Evolutionary conservation across 768 basidiomycete genomes (phyloP).

Genomic region (Asterophora parasitica): DNA sequence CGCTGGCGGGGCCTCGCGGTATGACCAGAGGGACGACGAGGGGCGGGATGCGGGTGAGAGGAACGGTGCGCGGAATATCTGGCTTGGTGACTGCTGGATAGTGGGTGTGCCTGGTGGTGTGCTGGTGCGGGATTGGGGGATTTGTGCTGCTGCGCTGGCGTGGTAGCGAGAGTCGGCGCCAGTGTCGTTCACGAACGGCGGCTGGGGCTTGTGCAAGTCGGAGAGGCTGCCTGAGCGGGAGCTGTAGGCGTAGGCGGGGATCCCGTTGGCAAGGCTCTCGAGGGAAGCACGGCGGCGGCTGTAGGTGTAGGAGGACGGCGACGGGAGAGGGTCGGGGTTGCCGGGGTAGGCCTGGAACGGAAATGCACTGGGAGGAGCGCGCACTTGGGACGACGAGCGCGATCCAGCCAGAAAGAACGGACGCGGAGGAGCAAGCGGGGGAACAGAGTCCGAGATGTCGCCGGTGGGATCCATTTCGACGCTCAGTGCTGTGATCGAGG

Average conservation of each 20-base stretch:
- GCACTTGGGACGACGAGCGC: conserved; percentile 9
- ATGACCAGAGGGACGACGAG: conserved; percentile 55
- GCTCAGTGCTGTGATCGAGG: too few species aligned
- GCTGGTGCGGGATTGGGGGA: conserved; percentile 33
- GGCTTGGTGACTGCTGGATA: too few species aligned
- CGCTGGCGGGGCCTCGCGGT: conserved; percentile 38
- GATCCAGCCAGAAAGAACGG: conserved; percentile 23
- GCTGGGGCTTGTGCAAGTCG: conserved; percentile 31
- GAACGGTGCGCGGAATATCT: conserved; percentile 64
- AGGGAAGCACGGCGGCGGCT: conserved; percentile 37
- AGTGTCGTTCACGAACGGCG: too few species aligned
- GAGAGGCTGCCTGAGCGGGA: conserved; percentile 18
- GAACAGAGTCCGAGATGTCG: neutral
- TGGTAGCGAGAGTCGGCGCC: too few species aligned
- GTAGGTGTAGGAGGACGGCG: conserved; percentile 28
- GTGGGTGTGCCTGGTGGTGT: too few species aligned
- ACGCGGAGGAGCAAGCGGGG: conserved; percentile 18
- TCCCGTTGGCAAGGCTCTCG: conserved; percentile 32
- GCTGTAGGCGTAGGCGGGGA: conserved; percentile 17
- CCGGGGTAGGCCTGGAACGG: conserved; percentile 64
- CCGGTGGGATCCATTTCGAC: too few species aligned
- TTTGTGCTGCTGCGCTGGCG: conserved; percentile 38
- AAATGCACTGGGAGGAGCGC: conserved; percentile 31
- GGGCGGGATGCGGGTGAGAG: conserved; percentile 69
- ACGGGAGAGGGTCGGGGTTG: conserved; percentile 56